These are phyloP conservation scores for Epichloe sibirici DNA, from an alignment of 2,329 filamentous ascomycete species.

Conservation along the genomic window DNA sequence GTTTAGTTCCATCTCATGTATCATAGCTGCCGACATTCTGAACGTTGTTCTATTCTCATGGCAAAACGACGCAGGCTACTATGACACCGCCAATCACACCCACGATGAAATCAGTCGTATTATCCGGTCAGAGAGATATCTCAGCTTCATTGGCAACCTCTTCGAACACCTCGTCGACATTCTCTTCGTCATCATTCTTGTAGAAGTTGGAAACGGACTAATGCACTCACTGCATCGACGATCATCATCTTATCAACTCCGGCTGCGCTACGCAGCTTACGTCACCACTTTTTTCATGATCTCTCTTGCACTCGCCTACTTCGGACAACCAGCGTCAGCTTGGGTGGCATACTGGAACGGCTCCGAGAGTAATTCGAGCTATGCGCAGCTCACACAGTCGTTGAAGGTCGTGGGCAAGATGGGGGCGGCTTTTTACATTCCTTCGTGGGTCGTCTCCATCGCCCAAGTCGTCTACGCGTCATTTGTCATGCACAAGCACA, in stretches of 20 bases:
- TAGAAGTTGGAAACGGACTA: slow-evolving; percentile 6
- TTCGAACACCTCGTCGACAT: slow-evolving; percentile 6
- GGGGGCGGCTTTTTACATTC: slow-evolving; percentile 5
- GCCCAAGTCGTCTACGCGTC: slow-evolving; percentile 5
- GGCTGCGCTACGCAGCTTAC: slow-evolving; percentile 3
- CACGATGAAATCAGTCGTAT: slow-evolving; percentile 6
- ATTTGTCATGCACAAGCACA: slow-evolving; percentile 7
- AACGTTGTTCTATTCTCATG: slow-evolving; percentile 6
- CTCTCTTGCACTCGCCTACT: slow-evolving; percentile 2
- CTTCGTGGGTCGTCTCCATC: slow-evolving; percentile 5
- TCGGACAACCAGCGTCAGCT: slow-evolving; percentile 5
- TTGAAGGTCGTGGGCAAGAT: slow-evolving; percentile 5
- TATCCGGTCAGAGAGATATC: slow-evolving; percentile 6
- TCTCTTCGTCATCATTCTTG: slow-evolving; percentile 2
- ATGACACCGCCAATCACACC: slow-evolving; percentile 5
- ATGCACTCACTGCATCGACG: slow-evolving; percentile 3
- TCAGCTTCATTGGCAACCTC: slow-evolving; percentile 7
- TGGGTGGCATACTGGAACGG: slow-evolving; percentile 7
- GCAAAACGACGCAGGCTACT: slow-evolving; percentile 6
- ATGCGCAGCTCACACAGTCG: slow-evolving; percentile 6
- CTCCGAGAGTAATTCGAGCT: slow-evolving; percentile 6
- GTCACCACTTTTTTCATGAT: neutral
- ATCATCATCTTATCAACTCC: slow-evolving; percentile 2
- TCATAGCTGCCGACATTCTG: slow-evolving; percentile 5
- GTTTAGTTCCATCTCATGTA: slow-evolving; percentile 5